phyloP scores from a whole-genome alignment of 2,329 filamentous ascomycete species.

The Botryosphaeria dothidea region DNA sequence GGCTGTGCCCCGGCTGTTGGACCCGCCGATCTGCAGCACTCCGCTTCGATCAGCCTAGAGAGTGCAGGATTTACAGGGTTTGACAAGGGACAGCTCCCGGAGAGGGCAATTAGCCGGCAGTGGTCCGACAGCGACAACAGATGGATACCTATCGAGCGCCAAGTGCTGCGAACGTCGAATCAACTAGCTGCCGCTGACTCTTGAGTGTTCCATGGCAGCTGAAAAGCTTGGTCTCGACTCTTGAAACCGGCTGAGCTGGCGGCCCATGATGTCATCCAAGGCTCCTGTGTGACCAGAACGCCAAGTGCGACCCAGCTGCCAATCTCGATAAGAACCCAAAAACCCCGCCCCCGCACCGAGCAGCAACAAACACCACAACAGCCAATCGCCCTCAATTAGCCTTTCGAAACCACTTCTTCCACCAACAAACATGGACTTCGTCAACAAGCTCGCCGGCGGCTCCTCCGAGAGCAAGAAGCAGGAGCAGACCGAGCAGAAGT shows the following conservation, averaged over 20 bases:
- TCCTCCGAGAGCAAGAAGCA: constrained; percentile 14
- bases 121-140: background rate
- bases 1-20: background rate
- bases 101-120: background rate
- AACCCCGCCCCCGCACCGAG: constrained; percentile 3
- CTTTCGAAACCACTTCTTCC: background rate
- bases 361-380: background rate
- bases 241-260: background rate
- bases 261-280: background rate
- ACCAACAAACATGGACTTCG: constrained; percentile 44
- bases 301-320: background rate
- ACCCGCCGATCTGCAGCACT: background rate
- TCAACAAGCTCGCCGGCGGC: constrained; percentile 48
- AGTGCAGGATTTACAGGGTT: background rate
- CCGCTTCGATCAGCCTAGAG: background rate
- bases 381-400: background rate
- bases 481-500: constrained; percentile 29
- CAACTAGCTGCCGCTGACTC: background rate
- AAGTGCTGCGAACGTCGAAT: background rate
- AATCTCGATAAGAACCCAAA: background rate
- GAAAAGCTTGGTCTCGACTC: background rate
- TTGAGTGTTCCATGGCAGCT: background rate
- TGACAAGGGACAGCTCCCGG: background rate
- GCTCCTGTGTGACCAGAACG: background rate
- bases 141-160: background rate